Base-by-base conservation (phyloP, 148 eudicot genomes). In the Mesembryanthemum crystallinum region DNA sequence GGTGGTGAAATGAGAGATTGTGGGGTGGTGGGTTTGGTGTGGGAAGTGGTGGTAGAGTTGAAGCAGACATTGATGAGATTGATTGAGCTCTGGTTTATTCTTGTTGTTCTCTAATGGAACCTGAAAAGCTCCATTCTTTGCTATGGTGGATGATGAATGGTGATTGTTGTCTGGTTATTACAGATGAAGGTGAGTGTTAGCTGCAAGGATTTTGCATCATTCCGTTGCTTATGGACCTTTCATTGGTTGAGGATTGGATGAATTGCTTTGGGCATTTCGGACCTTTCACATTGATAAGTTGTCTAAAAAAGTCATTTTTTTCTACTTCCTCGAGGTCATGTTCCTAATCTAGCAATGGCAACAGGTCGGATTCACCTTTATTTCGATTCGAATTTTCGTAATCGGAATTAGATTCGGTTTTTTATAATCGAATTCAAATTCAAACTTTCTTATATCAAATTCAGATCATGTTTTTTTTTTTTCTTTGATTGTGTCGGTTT, bases 11-110 rank as follows among this genome's bases (percentile, higher is more conserved):
- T 15, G 76, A 32, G 79, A 66, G 77, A 73, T 27, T 75, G 65
- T 76, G 61, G 69, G 86, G 75, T 12, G 52, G 73, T 71, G 64
- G 62, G 0, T 28, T 76, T 70, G 52, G 83, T 20, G 52, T 57
- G 54, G 83, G 82, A 5, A 84, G 77, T 59, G 82, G 77, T 59
- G 82, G 72, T 4, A 79, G 69, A 7, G 83, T 49, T 32, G 87
- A 78, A 55, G 83, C 15, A 23, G 83, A 60, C 83, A 81, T 81
- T 29, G 73, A 21, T 23, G n/a, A 23, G 61, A 2, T 57, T 57
- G n/a, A n/a, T 57, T n/a, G 27, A 21, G 61, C 8, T 57, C 11
- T 57, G 11, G 8, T 4, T 57, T 57, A 4, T n/a, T 1, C 2
- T n/a, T 57, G n/a, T n/a, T 57, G 1, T 57, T n/a, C 7, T 17